phyloP scores from a whole-genome alignment of 2,329 filamentous ascomycete genomes.

The Tolypocladium pustulatum region DNA sequence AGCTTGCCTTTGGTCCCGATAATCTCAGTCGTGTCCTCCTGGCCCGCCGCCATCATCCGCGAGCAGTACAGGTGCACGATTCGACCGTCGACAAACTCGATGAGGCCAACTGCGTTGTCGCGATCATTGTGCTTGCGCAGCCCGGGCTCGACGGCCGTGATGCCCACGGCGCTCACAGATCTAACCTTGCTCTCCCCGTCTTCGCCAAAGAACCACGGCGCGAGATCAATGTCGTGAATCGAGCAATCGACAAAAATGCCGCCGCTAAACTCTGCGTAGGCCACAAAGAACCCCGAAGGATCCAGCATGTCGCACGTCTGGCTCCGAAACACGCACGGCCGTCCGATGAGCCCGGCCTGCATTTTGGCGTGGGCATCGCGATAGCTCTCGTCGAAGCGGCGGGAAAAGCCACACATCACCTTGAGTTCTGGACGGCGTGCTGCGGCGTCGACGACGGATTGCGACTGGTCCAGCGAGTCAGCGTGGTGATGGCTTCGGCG shows the following conservation, averaged over 20 bases:
- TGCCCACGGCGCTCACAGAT: slow-evolving; percentile 16
- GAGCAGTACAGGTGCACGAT: slow-evolving; percentile 55
- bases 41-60: slow-evolving; percentile 58
- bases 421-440: slow-evolving; percentile 46
- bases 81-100: slow-evolving; percentile 54
- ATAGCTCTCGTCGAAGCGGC: slow-evolving; percentile 51
- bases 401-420: slow-evolving; percentile 34
- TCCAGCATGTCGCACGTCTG: slow-evolving; percentile 61
- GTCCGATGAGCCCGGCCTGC: slow-evolving; percentile 44
- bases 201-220: slow-evolving; percentile 18
- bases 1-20: slow-evolving; percentile 57
- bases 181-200: slow-evolving; percentile 12
- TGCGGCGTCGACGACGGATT: slow-evolving; percentile 46
- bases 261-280: slow-evolving; percentile 52
- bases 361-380: slow-evolving; percentile 45
- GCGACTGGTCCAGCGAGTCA: slow-evolving; percentile 27
- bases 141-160: slow-evolving; percentile 16
- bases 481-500: not conserved
- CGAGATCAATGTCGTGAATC: slow-evolving; percentile 50
- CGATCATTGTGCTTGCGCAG: slow-evolving; percentile 15
- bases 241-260: slow-evolving; percentile 64
- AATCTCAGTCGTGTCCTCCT: slow-evolving; percentile 57
- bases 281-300: slow-evolving; percentile 55
- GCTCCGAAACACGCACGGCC: slow-evolving; percentile 48
- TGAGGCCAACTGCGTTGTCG: slow-evolving; percentile 35